Evolutionary conservation across 2,329 filamentous ascomycete genomes (phyloP).

Genomic region (Cryphonectria carpinicola): DNA sequence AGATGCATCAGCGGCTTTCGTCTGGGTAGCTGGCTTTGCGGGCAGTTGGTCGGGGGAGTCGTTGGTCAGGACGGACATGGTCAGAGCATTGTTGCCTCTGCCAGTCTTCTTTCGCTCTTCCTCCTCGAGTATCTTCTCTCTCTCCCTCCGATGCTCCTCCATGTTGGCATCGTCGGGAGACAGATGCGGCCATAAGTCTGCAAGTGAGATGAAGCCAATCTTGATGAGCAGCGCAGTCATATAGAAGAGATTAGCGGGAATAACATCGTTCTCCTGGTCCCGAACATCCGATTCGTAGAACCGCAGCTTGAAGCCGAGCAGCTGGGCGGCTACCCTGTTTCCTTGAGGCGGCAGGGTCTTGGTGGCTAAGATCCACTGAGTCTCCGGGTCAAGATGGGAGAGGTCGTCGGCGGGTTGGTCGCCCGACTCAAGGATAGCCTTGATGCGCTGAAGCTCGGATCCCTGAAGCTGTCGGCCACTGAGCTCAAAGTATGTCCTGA

Average conservation of each 20-base stretch:
- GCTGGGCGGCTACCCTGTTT: conserved; percentile 89
- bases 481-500: conserved; percentile 88
- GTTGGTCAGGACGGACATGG: conserved; percentile 87
- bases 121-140: conserved; percentile 76
- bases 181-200: conserved; percentile 89
- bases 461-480: conserved; percentile 71
- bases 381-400: conserved; percentile 59
- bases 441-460: conserved; percentile 54
- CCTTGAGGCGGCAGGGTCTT: conserved; percentile 82
- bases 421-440: conserved; percentile 45
- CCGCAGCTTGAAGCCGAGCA: conserved; percentile 94
- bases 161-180: conserved; percentile 85
- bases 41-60: conserved; percentile 53
- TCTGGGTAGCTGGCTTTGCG: conserved; percentile 55
- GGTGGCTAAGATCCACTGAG: conserved; percentile 79
- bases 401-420: conserved; percentile 43
- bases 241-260: conserved; percentile 92
- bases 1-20: conserved; percentile 59
- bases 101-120: conserved; percentile 74
- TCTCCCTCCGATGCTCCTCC: conserved; percentile 70
- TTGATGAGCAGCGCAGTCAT: conserved; percentile 92
- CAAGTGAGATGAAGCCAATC: conserved; percentile 91
- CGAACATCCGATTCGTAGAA: conserved; percentile 87
- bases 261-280: conserved; percentile 67
- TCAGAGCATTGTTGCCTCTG: conserved; percentile 78